Evolutionary conservation across 2,329 filamentous ascomycete genomes (phyloP).

Genomic region (Colletotrichum coccodes): DNA sequence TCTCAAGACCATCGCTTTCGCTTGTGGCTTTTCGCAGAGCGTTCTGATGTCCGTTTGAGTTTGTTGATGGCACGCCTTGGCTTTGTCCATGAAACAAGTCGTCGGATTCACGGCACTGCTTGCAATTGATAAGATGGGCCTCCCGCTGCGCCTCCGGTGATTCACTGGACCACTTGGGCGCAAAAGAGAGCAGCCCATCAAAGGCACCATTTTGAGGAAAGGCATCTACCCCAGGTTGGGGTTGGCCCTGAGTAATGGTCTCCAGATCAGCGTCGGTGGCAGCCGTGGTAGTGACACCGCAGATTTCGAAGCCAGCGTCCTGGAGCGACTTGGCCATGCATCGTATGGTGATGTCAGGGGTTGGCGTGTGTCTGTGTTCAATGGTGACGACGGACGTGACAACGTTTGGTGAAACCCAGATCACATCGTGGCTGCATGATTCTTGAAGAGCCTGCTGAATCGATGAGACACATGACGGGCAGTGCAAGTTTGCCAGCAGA

Average conservation of each 20-base stretch:
- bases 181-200: conserved; percentile 33
- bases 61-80: background rate
- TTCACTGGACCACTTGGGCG: conserved; percentile 18
- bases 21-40: conserved; percentile 1
- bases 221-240: conserved; percentile 35
- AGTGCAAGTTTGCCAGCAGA: conserved; percentile 80
- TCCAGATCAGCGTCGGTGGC: conserved; percentile 38
- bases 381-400: conserved; percentile 76
- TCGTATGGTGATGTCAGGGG: conserved; percentile 52
- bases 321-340: conserved; percentile 60
- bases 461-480: conserved; percentile 76
- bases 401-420: conserved; percentile 75
- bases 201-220: conserved; percentile 34
- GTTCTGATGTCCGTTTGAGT: background rate
- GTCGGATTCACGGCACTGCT: conserved; percentile 48
- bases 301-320: conserved; percentile 68
- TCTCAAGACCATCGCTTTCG: conserved; percentile 4
- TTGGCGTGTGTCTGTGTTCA: conserved; percentile 56
- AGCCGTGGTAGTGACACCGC: conserved; percentile 54
- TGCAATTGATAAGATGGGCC: conserved; percentile 55
- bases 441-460: conserved; percentile 69
- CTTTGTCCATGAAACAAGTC: conserved; percentile 8
- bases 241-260: conserved; percentile 37
- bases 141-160: conserved; percentile 30
- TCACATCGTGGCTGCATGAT: conserved; percentile 55